Percentiles rank a stretch among this genome's conserved stretches.
phyloP scores from a whole-genome alignment of 805 yeast genomes.

The Barnettozyma botsteinii region DNA sequence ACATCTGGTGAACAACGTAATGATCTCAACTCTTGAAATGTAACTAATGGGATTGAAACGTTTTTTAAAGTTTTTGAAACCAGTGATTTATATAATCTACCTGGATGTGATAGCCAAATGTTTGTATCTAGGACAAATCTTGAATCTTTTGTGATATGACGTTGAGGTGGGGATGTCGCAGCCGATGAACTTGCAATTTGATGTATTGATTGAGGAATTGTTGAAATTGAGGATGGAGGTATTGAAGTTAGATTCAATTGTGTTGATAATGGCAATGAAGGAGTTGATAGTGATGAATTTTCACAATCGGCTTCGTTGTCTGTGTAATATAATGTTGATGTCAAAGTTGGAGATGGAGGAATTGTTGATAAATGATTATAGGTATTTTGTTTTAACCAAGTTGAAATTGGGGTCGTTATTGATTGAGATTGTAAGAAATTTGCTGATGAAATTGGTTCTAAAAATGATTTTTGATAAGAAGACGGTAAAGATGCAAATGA shows the following conservation, averaged over 20 bases:
- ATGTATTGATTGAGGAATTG: not conserved
- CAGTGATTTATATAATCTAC: conserved; percentile 64
- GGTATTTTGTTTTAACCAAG: conserved; percentile 12
- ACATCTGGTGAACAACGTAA: conserved; percentile 66
- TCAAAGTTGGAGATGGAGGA: conserved; percentile 13
- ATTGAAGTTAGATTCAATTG: conserved; percentile 9
- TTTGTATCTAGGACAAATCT: conserved; percentile 68
- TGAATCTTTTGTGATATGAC: conserved; percentile 27
- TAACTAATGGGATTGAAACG: conserved; percentile 63
- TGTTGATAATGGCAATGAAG: conserved; percentile 9
- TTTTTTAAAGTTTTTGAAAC: conserved; percentile 48
- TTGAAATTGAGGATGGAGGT: conserved; percentile 6
- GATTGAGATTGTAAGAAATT: conserved; percentile 9
- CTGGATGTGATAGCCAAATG: conserved; percentile 78
- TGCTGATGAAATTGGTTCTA: conserved; percentile 7
- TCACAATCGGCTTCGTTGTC: conserved; percentile 18
- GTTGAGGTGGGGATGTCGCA: conserved; percentile 9
- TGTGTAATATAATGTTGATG: conserved; percentile 10
- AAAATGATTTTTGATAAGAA: conserved; percentile 2
- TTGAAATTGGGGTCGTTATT: conserved; percentile 7
- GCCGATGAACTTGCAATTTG: not conserved
- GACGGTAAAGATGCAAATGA: conserved; percentile 1
- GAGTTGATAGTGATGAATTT: conserved; percentile 14
- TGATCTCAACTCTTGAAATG: conserved; percentile 71
- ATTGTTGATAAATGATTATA: conserved; percentile 5